phyloP scores from a whole-genome alignment of 495 filamentous ascomycete genomes.

The Glonium stellatum region DNA sequence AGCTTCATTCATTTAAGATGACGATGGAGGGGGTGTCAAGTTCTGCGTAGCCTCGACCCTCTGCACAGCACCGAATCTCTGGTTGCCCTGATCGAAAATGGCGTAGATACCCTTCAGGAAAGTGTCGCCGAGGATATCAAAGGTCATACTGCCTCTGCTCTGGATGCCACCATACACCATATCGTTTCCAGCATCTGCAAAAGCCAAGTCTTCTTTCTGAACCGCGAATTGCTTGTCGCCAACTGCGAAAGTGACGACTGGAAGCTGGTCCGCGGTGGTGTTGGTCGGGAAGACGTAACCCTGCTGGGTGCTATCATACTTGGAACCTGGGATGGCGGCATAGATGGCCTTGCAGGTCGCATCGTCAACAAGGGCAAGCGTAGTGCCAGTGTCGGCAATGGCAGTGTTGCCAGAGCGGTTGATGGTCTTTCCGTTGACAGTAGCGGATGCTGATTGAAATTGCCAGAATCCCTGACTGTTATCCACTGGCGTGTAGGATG shows the following conservation, averaged over 20 bases:
- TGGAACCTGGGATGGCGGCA: constrained; percentile 58
- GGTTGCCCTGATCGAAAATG: constrained; percentile 72
- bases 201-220: constrained; percentile 66
- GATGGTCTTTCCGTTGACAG: constrained; percentile 55
- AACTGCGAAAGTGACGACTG: constrained; percentile 60
- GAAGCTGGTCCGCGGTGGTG: constrained; percentile 53
- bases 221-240: constrained; percentile 59
- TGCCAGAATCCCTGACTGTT: constrained; percentile 67
- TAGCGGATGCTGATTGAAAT: constrained; percentile 54
- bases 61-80: constrained; percentile 62
- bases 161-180: constrained; percentile 71
- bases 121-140: constrained; percentile 69
- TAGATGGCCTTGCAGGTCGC: constrained; percentile 61
- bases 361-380: constrained; percentile 64
- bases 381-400: constrained; percentile 75
- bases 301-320: constrained; percentile 56
- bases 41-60: constrained; percentile 54
- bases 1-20: background rate
- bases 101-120: constrained; percentile 59
- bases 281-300: constrained; percentile 60
- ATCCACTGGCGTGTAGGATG: constrained; percentile 61
- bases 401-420: constrained; percentile 58
- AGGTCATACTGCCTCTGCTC: constrained; percentile 55
- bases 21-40: constrained; percentile 1
- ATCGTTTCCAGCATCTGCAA: constrained; percentile 52